These are phyloP conservation scores for Candida orba DNA, from an alignment of 805 yeast genomes.

Conservation along the genomic window DNA sequence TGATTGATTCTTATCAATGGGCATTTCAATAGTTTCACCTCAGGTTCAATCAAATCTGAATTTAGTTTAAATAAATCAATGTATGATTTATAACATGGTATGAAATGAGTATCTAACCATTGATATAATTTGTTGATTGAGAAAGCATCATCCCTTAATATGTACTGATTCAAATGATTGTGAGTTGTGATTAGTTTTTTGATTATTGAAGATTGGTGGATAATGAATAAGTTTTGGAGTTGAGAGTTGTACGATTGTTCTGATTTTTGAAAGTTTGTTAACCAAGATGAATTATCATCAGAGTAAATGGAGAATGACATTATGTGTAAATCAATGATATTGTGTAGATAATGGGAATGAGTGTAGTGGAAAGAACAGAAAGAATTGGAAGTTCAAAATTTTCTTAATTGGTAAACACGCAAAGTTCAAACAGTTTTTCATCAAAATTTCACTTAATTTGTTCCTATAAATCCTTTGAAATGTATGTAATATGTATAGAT, in stretches of 20 bases:
- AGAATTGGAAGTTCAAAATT: too few relatives aligned
- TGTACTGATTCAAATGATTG: constrained; percentile 2
- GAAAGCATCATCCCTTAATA: not conserved
- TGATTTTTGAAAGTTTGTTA: not conserved
- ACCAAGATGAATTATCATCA: constrained; percentile 1
- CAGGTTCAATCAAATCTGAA: constrained; percentile 7
- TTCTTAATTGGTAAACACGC: too few relatives aligned
- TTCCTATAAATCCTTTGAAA: too few relatives aligned
- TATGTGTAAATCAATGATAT: too few relatives aligned
- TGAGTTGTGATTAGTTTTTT: constrained; percentile 3
- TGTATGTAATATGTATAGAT: too few relatives aligned
- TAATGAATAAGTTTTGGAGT: constrained; percentile 1
- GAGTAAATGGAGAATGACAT: constrained; percentile 5
- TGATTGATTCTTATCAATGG: constrained; percentile 10
- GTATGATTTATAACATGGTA: constrained; percentile 1
- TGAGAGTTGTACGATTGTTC: constrained; percentile 2
- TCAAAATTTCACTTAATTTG: too few relatives aligned
- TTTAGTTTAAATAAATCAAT: not conserved
- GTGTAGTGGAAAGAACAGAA: too few relatives aligned
- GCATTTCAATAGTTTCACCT: constrained; percentile 3
- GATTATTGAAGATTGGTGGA: not conserved
- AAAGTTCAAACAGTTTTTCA: too few relatives aligned
- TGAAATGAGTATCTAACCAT: constrained; percentile 6
- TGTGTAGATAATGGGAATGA: too few relatives aligned
- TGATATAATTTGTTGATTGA: constrained; percentile 1